Evolutionary conservation across 805 yeast genomes (phyloP), one percentile per base, ranked within the genome.

Genomic region (Nakazawaea peltata): DNA sequence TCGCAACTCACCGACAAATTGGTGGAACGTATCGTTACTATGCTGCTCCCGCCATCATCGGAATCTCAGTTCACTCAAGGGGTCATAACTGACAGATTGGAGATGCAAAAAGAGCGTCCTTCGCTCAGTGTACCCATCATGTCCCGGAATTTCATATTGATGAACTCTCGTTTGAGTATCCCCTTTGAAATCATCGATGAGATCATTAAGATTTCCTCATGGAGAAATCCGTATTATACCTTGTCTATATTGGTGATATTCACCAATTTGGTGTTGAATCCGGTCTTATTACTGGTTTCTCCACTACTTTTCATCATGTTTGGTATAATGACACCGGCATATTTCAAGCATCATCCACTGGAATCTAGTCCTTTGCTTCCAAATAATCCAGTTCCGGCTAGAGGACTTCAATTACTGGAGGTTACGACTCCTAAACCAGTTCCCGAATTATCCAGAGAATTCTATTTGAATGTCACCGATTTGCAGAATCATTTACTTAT

Each of bases 361-460:
- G 85, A 79, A 37, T 52, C 40, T 19, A 49, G 41, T 35, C 41
- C 42, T 10, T 32, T 38, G 11, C 25, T 41, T 23, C 45, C 61
- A 4, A 34, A 35, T 7, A 68, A 68, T 43, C 72, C 71, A 3
- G 53, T 62, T 0, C 69, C 76, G 2, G 63, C 74, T 1, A 59
- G 65, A 19, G 77, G 74, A 1, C 74, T 75, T 4, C 67, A 74
- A 1, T 45, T 81, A 26, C 47, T 60, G 28, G 60, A 62, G 10
- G 65, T 72, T 18, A 67, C 60, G 23, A 48, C 68, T 3, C 83
- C 86, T 3, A 73, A 71, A 41, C 92, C 94, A 0, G 82, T 78
- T 6, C 81, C 88, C 4, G 86, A 85, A 53, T 64, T 82, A 33
- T 77, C 88, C 22, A 65, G 82, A 37, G 95, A 86, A 51, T 86